Conservation (phyloP, 176 grass and related monocot species). For the Oryza coarctata region DNA sequence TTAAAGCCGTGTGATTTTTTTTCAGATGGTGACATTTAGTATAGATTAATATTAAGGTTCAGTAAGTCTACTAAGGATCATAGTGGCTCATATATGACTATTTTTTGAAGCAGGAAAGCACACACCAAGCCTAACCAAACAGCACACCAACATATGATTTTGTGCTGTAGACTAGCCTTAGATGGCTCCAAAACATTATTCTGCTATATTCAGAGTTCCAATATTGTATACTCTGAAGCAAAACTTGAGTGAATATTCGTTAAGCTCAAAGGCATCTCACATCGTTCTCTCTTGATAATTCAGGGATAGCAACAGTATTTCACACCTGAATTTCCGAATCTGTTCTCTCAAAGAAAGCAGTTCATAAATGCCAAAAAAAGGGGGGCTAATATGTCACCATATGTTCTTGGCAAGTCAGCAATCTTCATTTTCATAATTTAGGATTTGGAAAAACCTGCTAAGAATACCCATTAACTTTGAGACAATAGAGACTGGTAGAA, state of each 20-base stretch:
- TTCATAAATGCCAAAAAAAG: neutral
- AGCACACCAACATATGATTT: neutral
- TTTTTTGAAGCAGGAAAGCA: neutral
- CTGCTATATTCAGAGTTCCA: neutral
- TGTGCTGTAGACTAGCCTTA: neutral
- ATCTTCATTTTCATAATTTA: neutral
- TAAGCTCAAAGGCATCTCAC: neutral
- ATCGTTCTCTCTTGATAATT: neutral
- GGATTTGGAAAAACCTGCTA: neutral
- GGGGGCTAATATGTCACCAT: neutral
- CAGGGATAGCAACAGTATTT: slow-evolving; percentile 1
- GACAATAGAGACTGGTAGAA: neutral
- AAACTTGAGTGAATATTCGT: neutral
- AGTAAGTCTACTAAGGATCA: neutral
- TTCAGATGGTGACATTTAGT: neutral
- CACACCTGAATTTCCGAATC: neutral
- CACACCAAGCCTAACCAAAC: neutral
- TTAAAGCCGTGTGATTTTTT: neutral
- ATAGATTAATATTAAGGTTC: neutral
- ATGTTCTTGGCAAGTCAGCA: neutral
- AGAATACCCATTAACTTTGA: neutral
- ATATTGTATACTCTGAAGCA: neutral
- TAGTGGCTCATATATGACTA: neutral
- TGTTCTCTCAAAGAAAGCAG: neutral
- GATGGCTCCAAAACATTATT: neutral